Evolutionary conservation across 257 asterid genomes (phyloP), one percentile per base, ranked within the genome.

Genomic region (Ligustrum vulgare): DNA sequence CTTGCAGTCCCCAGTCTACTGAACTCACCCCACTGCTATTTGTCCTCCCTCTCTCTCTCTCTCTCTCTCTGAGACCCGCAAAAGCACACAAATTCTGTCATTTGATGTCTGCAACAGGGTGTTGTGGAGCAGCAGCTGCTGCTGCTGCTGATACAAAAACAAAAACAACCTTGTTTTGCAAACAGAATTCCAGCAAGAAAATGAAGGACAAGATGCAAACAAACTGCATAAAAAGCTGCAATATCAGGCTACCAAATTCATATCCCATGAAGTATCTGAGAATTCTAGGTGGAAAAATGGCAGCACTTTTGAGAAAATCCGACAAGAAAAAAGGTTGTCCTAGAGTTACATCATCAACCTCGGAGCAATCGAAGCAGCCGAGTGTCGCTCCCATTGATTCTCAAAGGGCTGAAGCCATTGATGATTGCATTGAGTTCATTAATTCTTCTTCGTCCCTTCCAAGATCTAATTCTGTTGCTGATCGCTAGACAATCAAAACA

Each of bases 371-470:
- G 33, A 76, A 76, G 74, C 76, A 76, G 74, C 76, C 80, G 22
- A 68, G 47, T 56, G 76, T 60, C 66, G 70, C 81, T 73, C 80
- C 77, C 5, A 41, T 79, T 63, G 86, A 84, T 73, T 78, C 84
- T 82, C 88, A 85, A 22, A 74, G 86, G 39, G 86, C 86, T 51
- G 86, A 85, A 70, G 88, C 88, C 60, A 77, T 85, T 18, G 81
- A 85, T 10, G 88, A 85, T 67, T 85, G 88, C 75, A 85, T 85
- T 62, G 78, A 85, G 79, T 85, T 85, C 65, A 85, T 85, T 36
- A 85, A 85, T 70, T 82, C 86, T 64, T 79, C 86, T 74, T 79
- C 86, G 49, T 33, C 88, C 7, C 63, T 85, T 65, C 83, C 83
- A 15, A 85, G 88, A 85, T 82, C 88, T 22, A 85, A 85, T 64